These are phyloP conservation scores for Durusdinium trenchii DNA, from an alignment of 73 alveolate species.

Conservation along the genomic window DNA sequence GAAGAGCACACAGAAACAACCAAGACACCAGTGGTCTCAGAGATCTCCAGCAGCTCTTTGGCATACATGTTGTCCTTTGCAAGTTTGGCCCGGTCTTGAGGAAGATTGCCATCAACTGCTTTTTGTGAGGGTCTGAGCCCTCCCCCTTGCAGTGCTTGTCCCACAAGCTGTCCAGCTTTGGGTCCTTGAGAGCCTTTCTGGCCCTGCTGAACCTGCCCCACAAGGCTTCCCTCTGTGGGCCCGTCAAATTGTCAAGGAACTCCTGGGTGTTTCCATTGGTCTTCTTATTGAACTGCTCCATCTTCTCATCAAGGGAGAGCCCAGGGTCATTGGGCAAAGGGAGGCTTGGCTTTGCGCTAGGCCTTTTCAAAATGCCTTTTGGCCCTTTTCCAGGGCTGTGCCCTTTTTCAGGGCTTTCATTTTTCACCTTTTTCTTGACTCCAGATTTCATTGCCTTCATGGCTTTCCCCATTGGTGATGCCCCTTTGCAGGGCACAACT, in stretches of 20 bases:
- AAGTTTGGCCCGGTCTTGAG: not conserved
- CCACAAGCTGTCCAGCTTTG: not conserved
- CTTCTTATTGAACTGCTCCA: not conserved
- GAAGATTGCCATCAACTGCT: not conserved
- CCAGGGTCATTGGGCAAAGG: not conserved
- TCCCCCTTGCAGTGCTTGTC: not conserved
- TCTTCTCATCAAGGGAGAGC: not conserved
- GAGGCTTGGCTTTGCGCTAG: not conserved
- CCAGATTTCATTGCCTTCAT: not conserved
- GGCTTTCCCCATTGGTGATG: not conserved
- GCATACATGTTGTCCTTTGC: not conserved
- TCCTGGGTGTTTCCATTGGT: not conserved
- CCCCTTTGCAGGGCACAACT: not conserved
- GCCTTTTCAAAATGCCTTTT: not conserved
- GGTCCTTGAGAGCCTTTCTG: not conserved
- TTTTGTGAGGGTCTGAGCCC: not conserved
- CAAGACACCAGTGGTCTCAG: not conserved
- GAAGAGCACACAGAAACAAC: not conserved
- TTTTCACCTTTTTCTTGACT: not conserved
- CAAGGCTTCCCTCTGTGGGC: not conserved
- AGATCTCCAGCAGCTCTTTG: not conserved
- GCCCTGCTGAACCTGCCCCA: constrained; percentile 29
- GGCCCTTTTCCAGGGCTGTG: not conserved
- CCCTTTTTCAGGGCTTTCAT: constrained; percentile 2
- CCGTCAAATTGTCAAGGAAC: not conserved